Percentiles rank a stretch among this genome's conserved stretches.
Evolutionary conservation across 2,329 filamentous ascomycete species (phyloP).

Genomic region (Talaromyces piceae): DNA sequence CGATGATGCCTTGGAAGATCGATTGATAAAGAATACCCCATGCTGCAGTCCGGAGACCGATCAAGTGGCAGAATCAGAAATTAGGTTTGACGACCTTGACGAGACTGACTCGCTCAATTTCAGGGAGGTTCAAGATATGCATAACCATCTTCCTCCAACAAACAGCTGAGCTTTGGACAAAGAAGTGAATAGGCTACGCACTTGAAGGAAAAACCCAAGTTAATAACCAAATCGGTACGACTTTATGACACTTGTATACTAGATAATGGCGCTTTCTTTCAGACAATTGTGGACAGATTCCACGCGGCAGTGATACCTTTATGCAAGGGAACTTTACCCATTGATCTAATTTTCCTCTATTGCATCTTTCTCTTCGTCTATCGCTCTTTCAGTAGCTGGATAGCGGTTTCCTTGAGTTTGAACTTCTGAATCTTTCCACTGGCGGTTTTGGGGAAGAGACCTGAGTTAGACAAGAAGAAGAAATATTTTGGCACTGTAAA

Average conservation of each 20-base stretch:
- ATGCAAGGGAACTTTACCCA: too few species aligned
- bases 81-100: conserved; percentile 20
- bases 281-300: not conserved
- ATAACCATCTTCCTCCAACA: conserved; percentile 26
- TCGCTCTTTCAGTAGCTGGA: conserved; percentile 38
- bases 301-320: not conserved
- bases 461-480: conserved; percentile 59
- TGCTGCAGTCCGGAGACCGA: conserved; percentile 68
- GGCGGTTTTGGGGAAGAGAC: conserved; percentile 85
- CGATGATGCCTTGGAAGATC: conserved; percentile 58
- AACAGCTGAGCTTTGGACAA: conserved; percentile 14
- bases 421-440: conserved; percentile 98
- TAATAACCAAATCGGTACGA: not conserved
- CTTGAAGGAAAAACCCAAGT: too few species aligned
- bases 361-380: not conserved
- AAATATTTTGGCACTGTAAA: conserved; percentile 70
- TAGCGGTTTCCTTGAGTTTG: conserved; percentile 64
- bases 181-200: too few species aligned
- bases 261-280: not conserved
- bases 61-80: conserved; percentile 44
- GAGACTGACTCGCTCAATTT: conserved; percentile 16
- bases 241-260: not conserved
- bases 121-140: conserved; percentile 23
- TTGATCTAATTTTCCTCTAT: too few species aligned
- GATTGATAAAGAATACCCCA: conserved; percentile 67